These are phyloP conservation scores for Aspergillus nidulans DNA, from an alignment of 495 filamentous ascomycete genomes.

Conservation along the genomic window DNA sequence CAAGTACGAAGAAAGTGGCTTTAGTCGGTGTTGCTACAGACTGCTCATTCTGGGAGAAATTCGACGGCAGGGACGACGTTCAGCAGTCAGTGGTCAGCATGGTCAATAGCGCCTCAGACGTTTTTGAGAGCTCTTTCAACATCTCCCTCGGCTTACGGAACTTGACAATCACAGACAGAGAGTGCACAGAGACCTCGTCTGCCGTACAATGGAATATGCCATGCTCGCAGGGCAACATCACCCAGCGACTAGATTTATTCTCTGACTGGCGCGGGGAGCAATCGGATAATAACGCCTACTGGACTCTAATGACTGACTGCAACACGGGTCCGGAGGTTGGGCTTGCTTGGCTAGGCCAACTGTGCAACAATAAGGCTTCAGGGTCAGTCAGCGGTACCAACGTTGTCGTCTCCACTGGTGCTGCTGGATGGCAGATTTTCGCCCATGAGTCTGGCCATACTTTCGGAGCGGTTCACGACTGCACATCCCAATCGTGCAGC, in stretches of 20 bases:
- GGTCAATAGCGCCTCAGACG: slow-evolving; percentile 79
- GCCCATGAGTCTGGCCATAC: slow-evolving; percentile 95
- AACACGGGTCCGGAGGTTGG: slow-evolving; percentile 83
- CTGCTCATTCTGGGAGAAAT: slow-evolving; percentile 74
- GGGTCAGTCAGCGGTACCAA: slow-evolving; percentile 78
- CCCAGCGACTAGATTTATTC: slow-evolving; percentile 78
- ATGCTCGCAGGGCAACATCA: slow-evolving; percentile 63
- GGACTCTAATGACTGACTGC: slow-evolving; percentile 88
- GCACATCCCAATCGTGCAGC: slow-evolving; percentile 61
- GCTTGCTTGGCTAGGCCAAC: slow-evolving; percentile 86
- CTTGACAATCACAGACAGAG: slow-evolving; percentile 64
- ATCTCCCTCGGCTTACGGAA: slow-evolving; percentile 87
- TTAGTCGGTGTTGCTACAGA: slow-evolving; percentile 90
- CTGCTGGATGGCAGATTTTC: slow-evolving; percentile 90
- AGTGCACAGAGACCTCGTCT: slow-evolving; percentile 61
- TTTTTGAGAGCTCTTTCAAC: slow-evolving; percentile 90
- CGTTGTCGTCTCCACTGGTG: slow-evolving; percentile 75
- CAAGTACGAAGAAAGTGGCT: slow-evolving; percentile 81
- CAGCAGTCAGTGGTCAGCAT: slow-evolving; percentile 71
- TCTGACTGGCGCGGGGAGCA: slow-evolving; percentile 77
- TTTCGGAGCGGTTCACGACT: slow-evolving; percentile 95
- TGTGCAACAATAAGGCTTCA: slow-evolving; percentile 62
- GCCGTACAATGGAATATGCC: slow-evolving; percentile 76
- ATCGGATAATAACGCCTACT: slow-evolving; percentile 80
- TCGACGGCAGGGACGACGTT: slow-evolving; percentile 56